Evolutionary conservation across 2,329 filamentous ascomycete species (phyloP), one percentile per base, ranked within the genome.

Genomic region (Aschersonia sp.): DNA sequence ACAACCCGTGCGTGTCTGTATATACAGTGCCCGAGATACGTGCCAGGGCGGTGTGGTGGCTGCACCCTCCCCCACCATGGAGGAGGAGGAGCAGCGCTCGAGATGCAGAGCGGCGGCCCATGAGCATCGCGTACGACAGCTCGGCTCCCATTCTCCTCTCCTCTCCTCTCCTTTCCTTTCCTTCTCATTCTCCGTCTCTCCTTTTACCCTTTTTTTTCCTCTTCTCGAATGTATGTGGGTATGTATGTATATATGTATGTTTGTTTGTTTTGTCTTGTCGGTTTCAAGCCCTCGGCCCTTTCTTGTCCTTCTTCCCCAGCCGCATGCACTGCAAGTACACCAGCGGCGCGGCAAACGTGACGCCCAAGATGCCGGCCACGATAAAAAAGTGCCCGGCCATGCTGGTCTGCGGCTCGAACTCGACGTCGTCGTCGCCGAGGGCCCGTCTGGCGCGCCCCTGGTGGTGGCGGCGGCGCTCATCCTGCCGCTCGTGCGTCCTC

Each of bases 401-500:
- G 44, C 65, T 63, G 12, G 65, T 63, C 54, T 74, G 68, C 2
- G 64, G 58, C 53, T 68, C 68, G 43, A 66, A 61, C 56, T 60
- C 64, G 55, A 63, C 53, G 48, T 58, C 55, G 49, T 62, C 53
- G 31, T 63, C 60, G 9, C 56, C 70, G 59, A 56, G 71, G 60
- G 56, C 74, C 59, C 60, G 55, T 37, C 58, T 58, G 12, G 68
- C 51, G 43, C 56, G 60, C 22, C 66, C 63, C 22, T 22, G 22
- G 22, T 22, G 22, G 22, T 22, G 22, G 22, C 4, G 22, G 22
- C 22, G 22, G 5, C 70, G 63, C 42, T 67, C 63, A 53, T 85
- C 76, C 55, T 84, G 72, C 35, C 73, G 69, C 45, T 75, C 70
- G 53, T 94, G 87, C 50, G 87, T 94, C 52, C 78, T 72, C 56